Conservation (phyloP, 495 filamentous ascomycete species). For the Aspergillus nidulans region DNA sequence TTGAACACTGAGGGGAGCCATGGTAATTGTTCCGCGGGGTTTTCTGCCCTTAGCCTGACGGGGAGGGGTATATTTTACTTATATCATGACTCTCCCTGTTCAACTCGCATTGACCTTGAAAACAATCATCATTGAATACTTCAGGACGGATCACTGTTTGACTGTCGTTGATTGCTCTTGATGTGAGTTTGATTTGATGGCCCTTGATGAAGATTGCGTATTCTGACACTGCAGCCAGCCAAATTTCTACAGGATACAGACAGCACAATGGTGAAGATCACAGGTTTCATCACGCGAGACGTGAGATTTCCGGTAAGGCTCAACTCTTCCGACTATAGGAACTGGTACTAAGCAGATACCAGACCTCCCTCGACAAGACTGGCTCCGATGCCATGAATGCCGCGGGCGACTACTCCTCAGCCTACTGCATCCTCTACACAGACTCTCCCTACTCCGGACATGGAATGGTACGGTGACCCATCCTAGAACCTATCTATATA, state of each 20-base stretch:
- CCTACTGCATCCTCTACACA: conserved; percentile 88
- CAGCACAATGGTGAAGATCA: conserved; percentile 68
- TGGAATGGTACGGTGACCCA: conserved; percentile 76
- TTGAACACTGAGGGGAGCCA: conserved; percentile 7
- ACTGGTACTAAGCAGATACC: background rate
- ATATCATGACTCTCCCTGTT: conserved; percentile 9
- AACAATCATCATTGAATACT: background rate
- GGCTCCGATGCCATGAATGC: conserved; percentile 98
- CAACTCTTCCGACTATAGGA: background rate
- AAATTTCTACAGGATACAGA: background rate
- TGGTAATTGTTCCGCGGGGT: conserved; percentile 14
- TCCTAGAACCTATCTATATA: conserved; percentile 1
- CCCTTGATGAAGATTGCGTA: background rate
- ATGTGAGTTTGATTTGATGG: background rate
- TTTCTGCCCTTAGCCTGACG: conserved; percentile 8
- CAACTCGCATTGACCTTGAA: too few species aligned
- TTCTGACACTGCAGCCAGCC: background rate
- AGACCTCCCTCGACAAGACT: conserved; percentile 91
- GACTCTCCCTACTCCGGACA: conserved; percentile 71
- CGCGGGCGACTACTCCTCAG: conserved; percentile 86
- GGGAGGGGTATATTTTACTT: conserved; percentile 7
- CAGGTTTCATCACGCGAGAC: conserved; percentile 72
- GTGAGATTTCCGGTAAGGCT: conserved; percentile 76
- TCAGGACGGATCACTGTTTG: background rate
- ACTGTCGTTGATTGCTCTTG: background rate